Base-by-base conservation (phyloP, 2,329 filamentous ascomycete genomes). In the Aureobasidium sp. region DNA sequence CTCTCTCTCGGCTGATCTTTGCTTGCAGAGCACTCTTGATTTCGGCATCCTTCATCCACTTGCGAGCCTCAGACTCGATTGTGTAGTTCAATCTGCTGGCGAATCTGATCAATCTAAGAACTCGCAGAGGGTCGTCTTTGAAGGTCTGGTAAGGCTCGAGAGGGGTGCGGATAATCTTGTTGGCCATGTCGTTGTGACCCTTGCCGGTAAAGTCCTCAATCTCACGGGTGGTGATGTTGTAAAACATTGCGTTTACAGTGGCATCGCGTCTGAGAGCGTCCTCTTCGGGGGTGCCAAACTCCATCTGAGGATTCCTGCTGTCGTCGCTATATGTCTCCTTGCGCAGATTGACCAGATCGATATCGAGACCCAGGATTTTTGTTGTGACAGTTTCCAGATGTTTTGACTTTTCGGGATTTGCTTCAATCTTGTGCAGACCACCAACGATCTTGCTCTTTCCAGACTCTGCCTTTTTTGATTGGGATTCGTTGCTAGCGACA, bases 351-450 rank as follows among this genome's bases (percentile, higher is more conserved):
- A 99, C 94, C 70, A 99, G 86, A 72, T 99, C 93, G 51, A 97
- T 83, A 70, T 97, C 93, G 53, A 95, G 81, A 0, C 89, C 91
- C 69, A 96, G 86, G 62, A 97, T 85, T 66, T 82, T 88, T 29
- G 89, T 91, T 10, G 91, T 96, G 53, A 91, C 89, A 0, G 93
- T 97, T 75, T 96, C 93, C 14, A 97, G 82, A 71, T 97, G 90
- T 76, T 97, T 97, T 25, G 91, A 96, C 76, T 96, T 97, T 69
- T 97, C 91, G 0, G 92, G 93, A 72, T 97, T 97, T 62, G 88
- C 88, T 57, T 88, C 87, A 67, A 97, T 93, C 73, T 91, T 95
- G 79, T 97, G 88, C 36, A 97, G 80, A 65, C 84, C 87, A 55
- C 88, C 87, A 59, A 94, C 79, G 61, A 87, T 86, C 59, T 82